Evolutionary conservation across 805 yeast species (phyloP).

Genomic region (Metschnikowia cerradonensis): DNA sequence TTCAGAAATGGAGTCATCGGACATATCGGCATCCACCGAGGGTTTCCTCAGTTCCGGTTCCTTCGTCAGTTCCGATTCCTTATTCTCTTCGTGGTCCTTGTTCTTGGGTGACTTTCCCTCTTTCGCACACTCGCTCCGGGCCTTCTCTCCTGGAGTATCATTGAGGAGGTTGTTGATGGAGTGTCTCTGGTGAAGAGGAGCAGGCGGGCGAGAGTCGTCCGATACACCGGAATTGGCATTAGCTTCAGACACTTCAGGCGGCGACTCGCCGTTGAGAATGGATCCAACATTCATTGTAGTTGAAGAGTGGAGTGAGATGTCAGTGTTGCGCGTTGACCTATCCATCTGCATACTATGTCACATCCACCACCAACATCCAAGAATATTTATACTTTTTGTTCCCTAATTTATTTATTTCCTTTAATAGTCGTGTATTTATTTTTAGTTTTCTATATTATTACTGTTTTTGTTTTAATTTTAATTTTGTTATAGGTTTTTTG

Average conservation of each 20-base stretch:
- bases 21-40: background rate
- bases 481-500: no score
- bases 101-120: background rate
- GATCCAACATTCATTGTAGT: constrained; percentile 20
- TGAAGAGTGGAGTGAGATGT: background rate
- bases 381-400: no score
- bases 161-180: constrained; percentile 18
- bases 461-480: no score
- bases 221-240: background rate
- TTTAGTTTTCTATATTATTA: no score
- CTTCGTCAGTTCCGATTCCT: background rate
- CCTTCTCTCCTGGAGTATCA: constrained; percentile 11
- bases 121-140: no score
- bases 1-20: constrained; percentile 10
- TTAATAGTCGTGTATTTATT: no score
- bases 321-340: background rate
- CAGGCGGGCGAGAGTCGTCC: constrained; percentile 2
- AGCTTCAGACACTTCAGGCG: constrained; percentile 7
- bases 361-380: no score
- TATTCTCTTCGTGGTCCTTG: background rate
- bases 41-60: background rate
- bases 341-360: no score
- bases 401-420: no score
- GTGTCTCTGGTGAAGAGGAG: constrained; percentile 13
- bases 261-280: constrained; percentile 18